Base-by-base conservation (phyloP, 768 basidiomycete species). In the Dendrothele bispora region DNA sequence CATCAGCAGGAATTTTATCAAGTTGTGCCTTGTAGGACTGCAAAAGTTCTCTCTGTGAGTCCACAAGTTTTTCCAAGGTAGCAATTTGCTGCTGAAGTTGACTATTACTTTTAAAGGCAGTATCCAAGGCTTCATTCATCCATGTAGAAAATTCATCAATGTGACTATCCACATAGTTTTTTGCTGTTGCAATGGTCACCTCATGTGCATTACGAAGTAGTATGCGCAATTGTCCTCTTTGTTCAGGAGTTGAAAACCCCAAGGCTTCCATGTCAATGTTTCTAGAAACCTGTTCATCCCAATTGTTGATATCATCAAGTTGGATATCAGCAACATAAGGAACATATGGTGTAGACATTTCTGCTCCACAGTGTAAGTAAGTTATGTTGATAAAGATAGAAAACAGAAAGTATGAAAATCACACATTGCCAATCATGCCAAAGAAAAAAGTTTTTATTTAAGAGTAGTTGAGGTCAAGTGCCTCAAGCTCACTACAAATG, bases 281-380 rank as follows among this genome's bases (percentile, higher is more conserved):
- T 5, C 26, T 40, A 24, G 8, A 18, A 22, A 40, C 39, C 6
- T 21, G n/a, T 4, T 10, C 21, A 6, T 5, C 39, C 39, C 39
- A 40, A 24, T 40, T 40, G 11, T 25, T 10, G 21, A 40, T 24
- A 40, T 40, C 39, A 18, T 20, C 39, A 18, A 40, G 20, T 40
- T 40, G 5, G 15, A 40, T 40, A 5, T 8, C 7, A 25, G 39
- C 20, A 15, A 4, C 7, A 25, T 40, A 40, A 5, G n/a, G 5
- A n/a, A n/a, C 5, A 40, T 10, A 40, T n/a, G n/a, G n/a, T n/a
- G n/a, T n/a, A 40, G 39, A 40, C 39, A 40, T 40, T 40, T 40
- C 21, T 40, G 37, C 18, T 39, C n/a, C n/a, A n/a, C n/a, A n/a
- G n/a, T n/a, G n/a, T n/a, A n/a, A n/a, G n/a, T n/a, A n/a, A n/a